A percentile compares a stretch with the other conserved stretches of the same genome.
Evolutionary conservation across 2,329 filamentous ascomycete genomes (phyloP).

Genomic region (Lecanicillium sp.): DNA sequence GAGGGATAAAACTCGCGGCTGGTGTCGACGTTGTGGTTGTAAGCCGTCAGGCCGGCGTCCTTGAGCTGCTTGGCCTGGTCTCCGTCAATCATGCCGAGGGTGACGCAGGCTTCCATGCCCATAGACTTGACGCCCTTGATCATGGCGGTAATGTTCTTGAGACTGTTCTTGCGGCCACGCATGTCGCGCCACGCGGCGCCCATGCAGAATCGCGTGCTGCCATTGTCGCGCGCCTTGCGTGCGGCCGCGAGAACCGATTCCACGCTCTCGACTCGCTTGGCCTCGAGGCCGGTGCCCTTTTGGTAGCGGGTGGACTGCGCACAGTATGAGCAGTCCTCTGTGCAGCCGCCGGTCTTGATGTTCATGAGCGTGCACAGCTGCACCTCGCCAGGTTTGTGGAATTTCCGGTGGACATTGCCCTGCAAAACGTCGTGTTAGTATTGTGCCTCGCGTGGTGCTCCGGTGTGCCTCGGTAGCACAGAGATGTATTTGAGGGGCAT

Average conservation of each 20-base stretch:
- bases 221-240: constrained; percentile 70
- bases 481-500: constrained; percentile 4
- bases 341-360: constrained; percentile 91
- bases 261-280: constrained; percentile 72
- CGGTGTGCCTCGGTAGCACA: no score
- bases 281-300: constrained; percentile 70
- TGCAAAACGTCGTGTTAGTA: constrained; percentile 28
- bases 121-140: constrained; percentile 71
- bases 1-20: constrained; percentile 82
- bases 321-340: constrained; percentile 89
- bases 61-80: constrained; percentile 77
- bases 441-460: no score
- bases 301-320: constrained; percentile 79
- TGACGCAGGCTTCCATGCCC: constrained; percentile 92
- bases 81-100: constrained; percentile 83
- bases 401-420: constrained; percentile 73
- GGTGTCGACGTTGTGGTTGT: constrained; percentile 93
- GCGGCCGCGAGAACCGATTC: constrained; percentile 77
- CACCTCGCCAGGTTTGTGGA: constrained; percentile 76
- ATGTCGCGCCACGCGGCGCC: constrained; percentile 92
- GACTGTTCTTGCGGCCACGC: constrained; percentile 76
- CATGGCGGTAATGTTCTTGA: constrained; percentile 84
- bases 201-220: constrained; percentile 91
- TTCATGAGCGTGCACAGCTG: constrained; percentile 95
- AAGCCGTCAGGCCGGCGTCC: constrained; percentile 77